phyloP scores from a whole-genome alignment of 441 rosid species.

The Euphorbia schlechtendalii region DNA sequence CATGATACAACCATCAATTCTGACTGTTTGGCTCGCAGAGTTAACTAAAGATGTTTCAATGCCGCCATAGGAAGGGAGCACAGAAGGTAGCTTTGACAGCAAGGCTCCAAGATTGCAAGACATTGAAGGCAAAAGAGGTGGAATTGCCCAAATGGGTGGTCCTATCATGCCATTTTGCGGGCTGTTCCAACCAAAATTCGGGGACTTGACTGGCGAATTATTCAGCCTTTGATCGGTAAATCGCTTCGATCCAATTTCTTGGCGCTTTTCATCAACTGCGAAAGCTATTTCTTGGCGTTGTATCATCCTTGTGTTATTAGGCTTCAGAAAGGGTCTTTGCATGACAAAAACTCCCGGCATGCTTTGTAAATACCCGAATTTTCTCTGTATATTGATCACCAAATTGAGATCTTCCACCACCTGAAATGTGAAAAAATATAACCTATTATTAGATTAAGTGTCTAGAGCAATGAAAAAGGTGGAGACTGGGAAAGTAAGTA shows the following conservation, averaged over 20 bases:
- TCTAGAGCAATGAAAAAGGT: not conserved
- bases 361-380: slow-evolving; percentile 60
- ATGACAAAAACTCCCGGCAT: slow-evolving; percentile 55
- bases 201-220: slow-evolving; percentile 36
- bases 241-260: slow-evolving; percentile 36
- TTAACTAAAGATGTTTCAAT: slow-evolving; percentile 21
- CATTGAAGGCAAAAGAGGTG: slow-evolving; percentile 40
- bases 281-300: slow-evolving; percentile 36
- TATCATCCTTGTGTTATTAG: slow-evolving; percentile 18
- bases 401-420: slow-evolving; percentile 54
- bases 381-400: slow-evolving; percentile 57
- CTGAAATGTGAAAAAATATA: slow-evolving; percentile 25
- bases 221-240: slow-evolving; percentile 26
- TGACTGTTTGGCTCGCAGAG: slow-evolving; percentile 17
- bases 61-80: slow-evolving; percentile 25
- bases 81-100: slow-evolving; percentile 44
- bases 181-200: slow-evolving; percentile 54
- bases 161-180: slow-evolving; percentile 36
- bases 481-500: slow-evolving; percentile 9
- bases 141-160: slow-evolving; percentile 37
- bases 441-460: not conserved
- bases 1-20: slow-evolving; percentile 17
- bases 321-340: slow-evolving; percentile 44
- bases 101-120: slow-evolving; percentile 46
- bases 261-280: too few relatives aligned